phyloP scores from a whole-genome alignment of 139 green algal species.

The Chlorella ohadii region DNA sequence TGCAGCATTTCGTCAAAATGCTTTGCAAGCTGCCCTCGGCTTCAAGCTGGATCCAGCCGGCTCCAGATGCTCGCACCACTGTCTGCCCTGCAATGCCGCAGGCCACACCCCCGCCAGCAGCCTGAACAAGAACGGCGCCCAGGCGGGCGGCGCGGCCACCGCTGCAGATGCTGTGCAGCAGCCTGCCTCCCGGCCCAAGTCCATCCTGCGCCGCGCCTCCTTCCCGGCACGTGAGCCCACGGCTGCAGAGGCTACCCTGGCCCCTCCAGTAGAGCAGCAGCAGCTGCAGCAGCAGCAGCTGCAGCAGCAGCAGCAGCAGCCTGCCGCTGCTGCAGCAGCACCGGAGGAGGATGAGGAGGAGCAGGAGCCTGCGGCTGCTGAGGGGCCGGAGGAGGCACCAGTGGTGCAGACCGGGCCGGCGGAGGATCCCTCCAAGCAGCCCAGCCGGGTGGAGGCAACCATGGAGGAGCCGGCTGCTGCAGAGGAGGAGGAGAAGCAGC shows the following conservation, averaged over 20 bases:
- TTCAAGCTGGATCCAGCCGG: no score
- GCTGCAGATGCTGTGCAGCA: neutral
- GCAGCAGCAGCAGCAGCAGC: neutral
- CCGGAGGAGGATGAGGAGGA: neutral
- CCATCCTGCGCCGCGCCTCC: conserved; percentile 7
- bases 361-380: neutral
- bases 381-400: neutral
- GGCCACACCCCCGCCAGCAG: neutral
- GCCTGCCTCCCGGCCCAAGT: neutral
- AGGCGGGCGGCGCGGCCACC: neutral
- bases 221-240: neutral
- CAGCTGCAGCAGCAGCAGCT: neutral
- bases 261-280: neutral
- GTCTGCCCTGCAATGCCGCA: neutral
- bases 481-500: neutral
- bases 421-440: neutral
- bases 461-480: neutral
- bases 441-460: neutral
- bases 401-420: neutral
- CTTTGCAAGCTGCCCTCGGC: no score
- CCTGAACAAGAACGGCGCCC: neutral
- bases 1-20: no score
- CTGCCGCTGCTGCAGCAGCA: no score
- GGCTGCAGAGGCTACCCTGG: neutral
- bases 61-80: neutral